A percentile compares a stretch with the other conserved stretches of the same genome.
Conservation (phyloP, 768 basidiomycete genomes). For the Auriscalpium vulgare region DNA sequence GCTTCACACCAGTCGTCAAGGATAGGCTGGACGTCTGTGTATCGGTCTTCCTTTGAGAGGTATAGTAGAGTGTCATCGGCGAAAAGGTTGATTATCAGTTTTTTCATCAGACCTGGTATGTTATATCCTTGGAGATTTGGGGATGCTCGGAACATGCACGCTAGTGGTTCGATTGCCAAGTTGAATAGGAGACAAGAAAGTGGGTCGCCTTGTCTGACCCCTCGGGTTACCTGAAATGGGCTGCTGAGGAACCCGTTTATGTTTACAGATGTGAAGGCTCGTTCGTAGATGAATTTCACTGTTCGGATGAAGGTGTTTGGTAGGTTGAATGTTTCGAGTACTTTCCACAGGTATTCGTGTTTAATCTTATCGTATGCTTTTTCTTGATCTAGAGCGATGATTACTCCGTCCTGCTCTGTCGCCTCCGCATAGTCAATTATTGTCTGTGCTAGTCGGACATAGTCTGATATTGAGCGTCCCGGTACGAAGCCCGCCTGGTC, state of each 20-base stretch:
- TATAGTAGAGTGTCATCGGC: too few relatives aligned
- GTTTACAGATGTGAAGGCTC: neutral
- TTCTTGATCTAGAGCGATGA: neutral
- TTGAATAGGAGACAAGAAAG: slow-evolving; percentile 12
- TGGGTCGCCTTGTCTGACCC: slow-evolving; percentile 11
- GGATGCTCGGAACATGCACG: neutral
- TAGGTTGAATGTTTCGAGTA: neutral
- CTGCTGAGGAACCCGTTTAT: slow-evolving; percentile 3
- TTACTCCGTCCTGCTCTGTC: neutral
- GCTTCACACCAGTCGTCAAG: too few relatives aligned
- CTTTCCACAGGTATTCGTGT: slow-evolving; percentile 10
- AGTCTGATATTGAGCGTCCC: neutral
- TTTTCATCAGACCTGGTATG: neutral
- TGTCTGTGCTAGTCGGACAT: neutral
- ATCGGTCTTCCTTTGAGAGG: too few relatives aligned
- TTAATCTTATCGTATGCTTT: slow-evolving; percentile 11
- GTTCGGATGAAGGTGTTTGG: neutral
- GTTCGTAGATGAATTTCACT: too few relatives aligned
- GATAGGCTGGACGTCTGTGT: too few relatives aligned
- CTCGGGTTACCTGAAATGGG: slow-evolving; percentile 4
- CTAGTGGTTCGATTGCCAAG: slow-evolving; percentile 8
- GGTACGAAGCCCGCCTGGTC: slow-evolving; percentile 8
- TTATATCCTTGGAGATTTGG: neutral
- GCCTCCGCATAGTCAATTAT: slow-evolving; percentile 1
- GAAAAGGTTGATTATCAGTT: too few relatives aligned